Evolutionary conservation across 257 asterid genomes (phyloP).

Genomic region (Datura wrightii): DNA sequence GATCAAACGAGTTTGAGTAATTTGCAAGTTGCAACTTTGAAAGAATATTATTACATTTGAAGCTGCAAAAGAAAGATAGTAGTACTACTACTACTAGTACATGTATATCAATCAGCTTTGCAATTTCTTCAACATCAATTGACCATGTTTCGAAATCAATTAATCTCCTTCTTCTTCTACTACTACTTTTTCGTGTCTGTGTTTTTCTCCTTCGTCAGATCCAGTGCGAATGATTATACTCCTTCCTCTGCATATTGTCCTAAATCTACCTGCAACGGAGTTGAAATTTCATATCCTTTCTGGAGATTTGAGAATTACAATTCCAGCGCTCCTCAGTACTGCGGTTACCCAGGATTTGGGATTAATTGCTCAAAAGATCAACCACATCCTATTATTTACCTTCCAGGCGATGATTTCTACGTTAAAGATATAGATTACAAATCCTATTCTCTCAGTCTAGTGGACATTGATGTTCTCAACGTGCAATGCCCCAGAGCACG

Average conservation of each 20-base stretch:
- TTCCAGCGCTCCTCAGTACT: slow-evolving; percentile 10
- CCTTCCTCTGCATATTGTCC: neutral
- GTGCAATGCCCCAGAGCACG: slow-evolving; percentile 30
- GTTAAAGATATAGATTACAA: slow-evolving; percentile 13
- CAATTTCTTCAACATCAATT: neutral
- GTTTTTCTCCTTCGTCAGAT: slow-evolving; percentile 14
- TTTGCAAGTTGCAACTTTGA: no score
- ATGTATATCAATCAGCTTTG: neutral
- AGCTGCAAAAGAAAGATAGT: neutral
- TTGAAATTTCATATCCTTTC: slow-evolving; percentile 38
- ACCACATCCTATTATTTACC: neutral
- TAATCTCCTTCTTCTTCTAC: neutral
- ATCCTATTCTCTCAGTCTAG: neutral
- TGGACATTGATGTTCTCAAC: slow-evolving; percentile 5
- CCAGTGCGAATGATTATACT: neutral
- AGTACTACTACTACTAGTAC: neutral
- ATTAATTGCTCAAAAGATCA: neutral
- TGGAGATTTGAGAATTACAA: slow-evolving; percentile 8
- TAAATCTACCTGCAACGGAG: neutral
- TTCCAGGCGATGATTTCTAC: neutral
- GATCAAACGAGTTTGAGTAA: neutral
- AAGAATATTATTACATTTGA: neutral
- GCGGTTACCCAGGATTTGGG: slow-evolving; percentile 45
- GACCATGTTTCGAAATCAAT: neutral
- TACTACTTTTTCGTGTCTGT: neutral